phyloP scores from a whole-genome alignment of 1,139 yeast genomes.

The Eremothecium sinecaudum region DNA sequence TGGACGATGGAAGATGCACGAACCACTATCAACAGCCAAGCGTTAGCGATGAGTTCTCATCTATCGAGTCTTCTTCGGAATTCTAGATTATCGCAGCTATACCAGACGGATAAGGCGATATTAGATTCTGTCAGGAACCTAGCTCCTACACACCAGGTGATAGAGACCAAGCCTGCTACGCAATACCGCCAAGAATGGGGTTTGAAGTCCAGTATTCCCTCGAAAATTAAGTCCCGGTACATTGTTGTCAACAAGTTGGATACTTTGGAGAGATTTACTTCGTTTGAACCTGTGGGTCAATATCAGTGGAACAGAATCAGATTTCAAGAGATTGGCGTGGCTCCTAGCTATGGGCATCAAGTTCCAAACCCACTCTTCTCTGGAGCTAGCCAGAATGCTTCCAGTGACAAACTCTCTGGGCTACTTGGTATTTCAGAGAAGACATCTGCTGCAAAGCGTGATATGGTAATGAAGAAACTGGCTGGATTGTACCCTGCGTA shows the following conservation, averaged over 20 bases:
- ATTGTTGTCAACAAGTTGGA: conserved; percentile 45
- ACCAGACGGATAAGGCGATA: conserved; percentile 18
- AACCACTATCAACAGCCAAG: too few relatives aligned
- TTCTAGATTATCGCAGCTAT: conserved; percentile 26
- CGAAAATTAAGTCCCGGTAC: conserved; percentile 39
- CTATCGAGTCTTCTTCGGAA: conserved; percentile 19
- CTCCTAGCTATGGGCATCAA: conserved; percentile 22
- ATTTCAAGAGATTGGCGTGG: conserved; percentile 44
- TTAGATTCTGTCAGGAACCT: conserved; percentile 14
- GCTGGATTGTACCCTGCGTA: conserved; percentile 30
- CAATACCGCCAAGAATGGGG: conserved; percentile 56
- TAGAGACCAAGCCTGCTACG: conserved; percentile 49
- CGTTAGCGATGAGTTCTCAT: too few relatives aligned
- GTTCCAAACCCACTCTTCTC: conserved; percentile 30
- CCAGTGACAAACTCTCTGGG: conserved; percentile 15
- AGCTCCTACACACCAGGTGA: conserved; percentile 47
- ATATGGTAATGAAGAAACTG: conserved; percentile 12
- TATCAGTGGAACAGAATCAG: conserved; percentile 41
- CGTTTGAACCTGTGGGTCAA: conserved; percentile 42
- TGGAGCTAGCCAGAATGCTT: conserved; percentile 19
- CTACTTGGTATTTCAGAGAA: conserved; percentile 13
- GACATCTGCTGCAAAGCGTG: conserved; percentile 12
- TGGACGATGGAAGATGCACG: too few relatives aligned
- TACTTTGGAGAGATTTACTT: conserved; percentile 43
- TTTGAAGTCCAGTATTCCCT: conserved; percentile 48